phyloP scores from a whole-genome alignment of 106 monocot genomes.

The Gastrodia elata region DNA sequence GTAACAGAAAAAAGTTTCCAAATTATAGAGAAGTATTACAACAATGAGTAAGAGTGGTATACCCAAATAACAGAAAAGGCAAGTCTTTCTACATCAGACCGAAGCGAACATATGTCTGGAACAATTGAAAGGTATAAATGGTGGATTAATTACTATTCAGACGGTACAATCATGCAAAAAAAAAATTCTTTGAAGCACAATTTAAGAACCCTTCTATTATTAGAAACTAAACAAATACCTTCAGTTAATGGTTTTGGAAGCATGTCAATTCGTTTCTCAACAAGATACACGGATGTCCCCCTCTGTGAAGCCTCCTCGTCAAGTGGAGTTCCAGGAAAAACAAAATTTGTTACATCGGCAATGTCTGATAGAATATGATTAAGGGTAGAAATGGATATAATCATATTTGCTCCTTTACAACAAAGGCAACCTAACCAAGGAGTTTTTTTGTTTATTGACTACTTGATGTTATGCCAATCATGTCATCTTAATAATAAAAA shows the following conservation, averaged over 20 bases:
- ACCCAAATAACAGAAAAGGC: slow-evolving; percentile 99
- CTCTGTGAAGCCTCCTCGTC: slow-evolving; percentile 91
- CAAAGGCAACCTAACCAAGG: background rate
- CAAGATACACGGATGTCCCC: slow-evolving; percentile 99
- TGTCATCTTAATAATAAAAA: background rate
- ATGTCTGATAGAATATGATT: slow-evolving; percentile 58
- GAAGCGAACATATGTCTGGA: slow-evolving; percentile 96
- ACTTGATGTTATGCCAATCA: background rate
- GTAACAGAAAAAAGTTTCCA: no score
- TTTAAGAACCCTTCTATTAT: background rate
- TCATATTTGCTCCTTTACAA: background rate
- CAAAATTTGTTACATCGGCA: slow-evolving; percentile 99
- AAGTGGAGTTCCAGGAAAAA: slow-evolving; percentile 87
- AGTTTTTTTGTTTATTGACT: background rate
- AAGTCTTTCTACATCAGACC: slow-evolving; percentile 90
- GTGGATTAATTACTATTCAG: background rate
- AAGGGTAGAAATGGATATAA: slow-evolving; percentile 22
- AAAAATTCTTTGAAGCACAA: background rate
- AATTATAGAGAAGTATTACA: background rate
- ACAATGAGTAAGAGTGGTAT: slow-evolving; percentile 10
- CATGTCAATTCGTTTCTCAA: slow-evolving; percentile 96
- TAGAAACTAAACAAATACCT: slow-evolving; percentile 37
- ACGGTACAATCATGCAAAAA: background rate
- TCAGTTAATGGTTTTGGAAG: slow-evolving; percentile 98
- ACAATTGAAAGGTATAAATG: slow-evolving; percentile 1